phyloP scores from a whole-genome alignment of 345 rosid genomes.

The Clausena lansium region DNA sequence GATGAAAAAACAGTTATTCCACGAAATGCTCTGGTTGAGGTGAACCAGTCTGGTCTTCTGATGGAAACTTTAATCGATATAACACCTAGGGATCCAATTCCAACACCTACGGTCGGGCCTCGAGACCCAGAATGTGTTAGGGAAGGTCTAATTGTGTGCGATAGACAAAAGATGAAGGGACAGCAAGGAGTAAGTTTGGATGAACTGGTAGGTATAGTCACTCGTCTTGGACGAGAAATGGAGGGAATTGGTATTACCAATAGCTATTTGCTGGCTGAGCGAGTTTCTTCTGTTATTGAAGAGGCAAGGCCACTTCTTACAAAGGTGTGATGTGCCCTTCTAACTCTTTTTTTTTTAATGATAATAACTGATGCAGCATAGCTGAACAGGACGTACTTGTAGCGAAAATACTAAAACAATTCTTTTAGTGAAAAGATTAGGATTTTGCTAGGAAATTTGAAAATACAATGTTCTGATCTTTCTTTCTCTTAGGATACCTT shows the following conservation, averaged over 20 bases:
- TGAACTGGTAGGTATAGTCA: slow-evolving; percentile 81
- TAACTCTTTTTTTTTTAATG: not conserved
- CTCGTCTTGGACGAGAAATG: slow-evolving; percentile 84
- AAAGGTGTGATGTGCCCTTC: slow-evolving; percentile 61
- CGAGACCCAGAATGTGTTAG: slow-evolving; percentile 67
- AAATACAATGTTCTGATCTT: not conserved
- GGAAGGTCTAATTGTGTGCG: slow-evolving; percentile 89
- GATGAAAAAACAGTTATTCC: slow-evolving; percentile 95
- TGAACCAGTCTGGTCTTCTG: slow-evolving; percentile 97
- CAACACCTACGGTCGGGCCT: slow-evolving; percentile 78
- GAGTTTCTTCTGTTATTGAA: slow-evolving; percentile 74
- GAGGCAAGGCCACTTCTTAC: slow-evolving; percentile 83
- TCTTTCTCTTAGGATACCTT: not conserved
- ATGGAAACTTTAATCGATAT: slow-evolving; percentile 97
- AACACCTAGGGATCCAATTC: slow-evolving; percentile 86
- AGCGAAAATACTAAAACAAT: not conserved
- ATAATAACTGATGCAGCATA: not conserved
- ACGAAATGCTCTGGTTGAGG: slow-evolving; percentile 81
- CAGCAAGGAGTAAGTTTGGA: slow-evolving; percentile 92
- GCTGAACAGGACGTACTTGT: not conserved
- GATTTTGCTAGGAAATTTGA: not conserved
- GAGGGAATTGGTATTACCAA: slow-evolving; percentile 79
- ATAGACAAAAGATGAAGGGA: slow-evolving; percentile 87
- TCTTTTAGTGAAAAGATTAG: not conserved
- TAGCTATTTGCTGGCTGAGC: slow-evolving; percentile 64